Evolutionary conservation across 2,329 filamentous ascomycete genomes (phyloP).

Genomic region (Fusarium incarnatum): DNA sequence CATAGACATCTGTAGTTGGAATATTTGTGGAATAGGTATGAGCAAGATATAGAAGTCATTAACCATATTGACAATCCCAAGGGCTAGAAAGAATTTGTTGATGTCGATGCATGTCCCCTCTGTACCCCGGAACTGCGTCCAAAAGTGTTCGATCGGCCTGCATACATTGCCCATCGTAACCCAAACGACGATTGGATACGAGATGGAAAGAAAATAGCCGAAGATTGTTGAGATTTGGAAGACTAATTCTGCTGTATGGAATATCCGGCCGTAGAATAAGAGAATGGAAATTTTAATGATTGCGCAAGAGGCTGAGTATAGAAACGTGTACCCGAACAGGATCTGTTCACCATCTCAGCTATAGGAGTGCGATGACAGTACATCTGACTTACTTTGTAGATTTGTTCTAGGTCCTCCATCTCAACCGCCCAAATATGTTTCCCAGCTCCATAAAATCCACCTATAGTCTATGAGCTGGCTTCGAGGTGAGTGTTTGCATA

Average conservation of each 20-base stretch:
- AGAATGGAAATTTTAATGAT: slow-evolving; percentile 28
- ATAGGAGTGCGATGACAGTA: neutral
- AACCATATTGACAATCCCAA: slow-evolving; percentile 20
- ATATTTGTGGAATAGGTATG: slow-evolving; percentile 17
- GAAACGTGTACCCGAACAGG: slow-evolving; percentile 12
- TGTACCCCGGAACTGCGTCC: slow-evolving; percentile 8
- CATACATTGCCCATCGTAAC: slow-evolving; percentile 19
- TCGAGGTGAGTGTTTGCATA: rapidly evolving
- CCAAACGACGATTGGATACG: slow-evolving; percentile 21
- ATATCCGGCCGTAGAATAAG: slow-evolving; percentile 27
- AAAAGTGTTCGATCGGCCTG: slow-evolving; percentile 10
- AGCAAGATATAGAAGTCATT: slow-evolving; percentile 12
- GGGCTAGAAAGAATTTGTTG: slow-evolving; percentile 25
- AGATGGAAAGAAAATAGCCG: slow-evolving; percentile 20
- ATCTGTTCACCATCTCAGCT: neutral
- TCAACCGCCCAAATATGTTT: slow-evolving; percentile 23
- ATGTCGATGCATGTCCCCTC: slow-evolving; percentile 19
- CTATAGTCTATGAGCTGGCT: neutral
- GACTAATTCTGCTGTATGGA: neutral
- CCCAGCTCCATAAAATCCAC: slow-evolving; percentile 8
- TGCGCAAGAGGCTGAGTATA: slow-evolving; percentile 9
- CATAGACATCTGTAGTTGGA: slow-evolving; percentile 11
- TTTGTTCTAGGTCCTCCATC: neutral
- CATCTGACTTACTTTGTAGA: slow-evolving; percentile 7
- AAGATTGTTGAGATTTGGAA: slow-evolving; percentile 4